Base-by-base conservation (phyloP, 169 alveolate genomes). In the Hammondia hammondi region DNA sequence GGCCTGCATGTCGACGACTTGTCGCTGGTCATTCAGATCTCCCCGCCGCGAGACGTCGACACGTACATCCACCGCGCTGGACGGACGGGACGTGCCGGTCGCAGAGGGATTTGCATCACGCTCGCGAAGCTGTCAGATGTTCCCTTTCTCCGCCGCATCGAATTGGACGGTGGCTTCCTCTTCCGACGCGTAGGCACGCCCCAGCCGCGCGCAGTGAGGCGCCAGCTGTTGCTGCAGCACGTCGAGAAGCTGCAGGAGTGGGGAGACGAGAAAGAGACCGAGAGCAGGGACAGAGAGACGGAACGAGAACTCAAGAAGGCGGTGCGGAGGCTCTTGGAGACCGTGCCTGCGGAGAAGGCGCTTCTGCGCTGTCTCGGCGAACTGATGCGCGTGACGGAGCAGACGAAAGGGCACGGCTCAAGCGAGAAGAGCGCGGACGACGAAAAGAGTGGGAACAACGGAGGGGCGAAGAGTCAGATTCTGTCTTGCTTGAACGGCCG, bases 1-100 rank as follows among this genome's bases (percentile, higher is more conserved):
- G 99, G 99, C n/a, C 93, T 98, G 71, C 99, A 98, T 97, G 97
- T 98, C 71, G 98, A 98, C 32, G 97, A 98, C 61, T 98, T 98
- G 9, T 98, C 92, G 39, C 93, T 96, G 43, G 97, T 98, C 32
- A 39, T 98, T 77, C 98, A 98, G 96, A 96, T 96, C 95, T 99
- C 98, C 89, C 96, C 98, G 94, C 99, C 99, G 43, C 92, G 96
- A 72, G 96, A 97, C 85, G 96, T 97, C 85, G 98, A 98, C 93
- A 93, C 95, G 73, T 98, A 97, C 91, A 72, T 98, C 43, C 99
- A 98, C 92, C 96, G 99, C 91, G 96, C 97, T 57, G 99, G 99
- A 46, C 96, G 99, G 87, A 97, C 98, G 19, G 98, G 99, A 39
- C 97, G 99, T 88, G 98, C 97, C 67, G 98, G 98, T 72, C 96